Evolutionary conservation across 1,139 yeast genomes (phyloP).

Genomic region (Hyphopichia wangnamkhiaoensis): DNA sequence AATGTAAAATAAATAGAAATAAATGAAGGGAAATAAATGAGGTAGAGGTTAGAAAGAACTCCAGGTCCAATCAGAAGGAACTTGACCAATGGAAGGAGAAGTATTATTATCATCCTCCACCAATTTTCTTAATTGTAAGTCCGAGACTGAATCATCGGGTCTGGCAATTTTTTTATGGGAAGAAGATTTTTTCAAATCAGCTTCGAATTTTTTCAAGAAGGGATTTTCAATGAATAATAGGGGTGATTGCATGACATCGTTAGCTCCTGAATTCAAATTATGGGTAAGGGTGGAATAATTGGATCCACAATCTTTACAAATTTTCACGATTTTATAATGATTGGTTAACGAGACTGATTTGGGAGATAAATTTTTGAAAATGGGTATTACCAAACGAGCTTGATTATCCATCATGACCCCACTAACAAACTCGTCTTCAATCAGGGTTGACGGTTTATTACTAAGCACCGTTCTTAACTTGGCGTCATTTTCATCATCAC

Average conservation of each 20-base stretch:
- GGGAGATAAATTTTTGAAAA: slow-evolving; percentile 22
- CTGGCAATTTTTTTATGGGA: too few relatives aligned
- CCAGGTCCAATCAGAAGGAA: slow-evolving; percentile 49
- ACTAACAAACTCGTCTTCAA: slow-evolving; percentile 4
- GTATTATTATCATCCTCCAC: slow-evolving; percentile 7
- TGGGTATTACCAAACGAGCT: slow-evolving; percentile 42
- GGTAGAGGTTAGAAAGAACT: slow-evolving; percentile 35
- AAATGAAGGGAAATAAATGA: background rate
- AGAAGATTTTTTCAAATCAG: slow-evolving; percentile 7
- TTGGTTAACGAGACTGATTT: background rate
- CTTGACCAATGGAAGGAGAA: slow-evolving; percentile 11
- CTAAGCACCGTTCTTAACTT: slow-evolving; percentile 1
- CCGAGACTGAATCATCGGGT: too few relatives aligned
- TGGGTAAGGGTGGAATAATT: slow-evolving; percentile 30
- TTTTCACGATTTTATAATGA: slow-evolving; percentile 27
- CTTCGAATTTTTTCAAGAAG: slow-evolving; percentile 17
- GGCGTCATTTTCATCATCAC: background rate
- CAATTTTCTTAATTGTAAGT: background rate
- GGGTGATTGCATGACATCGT: slow-evolving; percentile 18
- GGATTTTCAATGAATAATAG: slow-evolving; percentile 43
- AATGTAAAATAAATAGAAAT: background rate
- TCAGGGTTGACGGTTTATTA: background rate
- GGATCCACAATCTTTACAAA: slow-evolving; percentile 41
- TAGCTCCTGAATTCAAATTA: slow-evolving; percentile 22
- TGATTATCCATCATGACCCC: slow-evolving; percentile 30